Conservation (phyloP, 2,329 filamentous ascomycete genomes). For the Penicillium hordei region DNA sequence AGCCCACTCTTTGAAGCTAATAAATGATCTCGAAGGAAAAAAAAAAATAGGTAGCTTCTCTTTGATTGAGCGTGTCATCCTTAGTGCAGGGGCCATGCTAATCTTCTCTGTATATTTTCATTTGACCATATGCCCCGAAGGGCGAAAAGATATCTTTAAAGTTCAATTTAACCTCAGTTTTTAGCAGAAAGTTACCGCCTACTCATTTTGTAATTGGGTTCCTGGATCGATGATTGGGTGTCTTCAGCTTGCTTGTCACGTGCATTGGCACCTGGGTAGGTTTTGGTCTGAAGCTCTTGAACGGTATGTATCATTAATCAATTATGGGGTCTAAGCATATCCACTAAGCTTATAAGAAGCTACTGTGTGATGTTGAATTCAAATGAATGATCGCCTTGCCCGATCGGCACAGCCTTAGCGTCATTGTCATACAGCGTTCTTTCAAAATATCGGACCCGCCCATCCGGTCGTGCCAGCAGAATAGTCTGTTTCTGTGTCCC, state of each 20-base stretch:
- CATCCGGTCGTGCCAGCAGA: constrained; percentile 56
- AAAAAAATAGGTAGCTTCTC: constrained; percentile 73
- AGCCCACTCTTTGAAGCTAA: constrained; percentile 10
- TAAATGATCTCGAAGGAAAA: constrained; percentile 38
- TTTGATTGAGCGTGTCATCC: constrained; percentile 89
- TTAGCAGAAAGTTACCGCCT: constrained; percentile 8
- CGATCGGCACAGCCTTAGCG: constrained; percentile 48
- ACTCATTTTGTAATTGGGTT: fast-evolving
- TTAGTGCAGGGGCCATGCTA: constrained; percentile 86
- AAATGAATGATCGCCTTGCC: constrained; percentile 49
- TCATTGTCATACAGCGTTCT: constrained; percentile 59
- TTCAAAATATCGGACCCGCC: constrained; percentile 61
- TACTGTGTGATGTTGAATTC: constrained; percentile 31
- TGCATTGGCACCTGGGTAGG: not conserved
- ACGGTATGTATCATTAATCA: not conserved
- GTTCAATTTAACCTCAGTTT: constrained; percentile 21
- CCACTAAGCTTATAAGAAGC: not conserved
- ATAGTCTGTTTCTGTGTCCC: constrained; percentile 66
- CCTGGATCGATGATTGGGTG: not conserved
- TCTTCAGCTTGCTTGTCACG: not conserved
- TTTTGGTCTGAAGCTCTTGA: not conserved
- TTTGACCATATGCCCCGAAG: constrained; percentile 61
- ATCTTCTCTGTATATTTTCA: constrained; percentile 74
- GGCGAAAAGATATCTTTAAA: constrained; percentile 22
- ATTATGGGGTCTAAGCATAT: not conserved